phyloP scores from a whole-genome alignment of 768 basidiomycete species.

The Suillus subalutaceus region DNA sequence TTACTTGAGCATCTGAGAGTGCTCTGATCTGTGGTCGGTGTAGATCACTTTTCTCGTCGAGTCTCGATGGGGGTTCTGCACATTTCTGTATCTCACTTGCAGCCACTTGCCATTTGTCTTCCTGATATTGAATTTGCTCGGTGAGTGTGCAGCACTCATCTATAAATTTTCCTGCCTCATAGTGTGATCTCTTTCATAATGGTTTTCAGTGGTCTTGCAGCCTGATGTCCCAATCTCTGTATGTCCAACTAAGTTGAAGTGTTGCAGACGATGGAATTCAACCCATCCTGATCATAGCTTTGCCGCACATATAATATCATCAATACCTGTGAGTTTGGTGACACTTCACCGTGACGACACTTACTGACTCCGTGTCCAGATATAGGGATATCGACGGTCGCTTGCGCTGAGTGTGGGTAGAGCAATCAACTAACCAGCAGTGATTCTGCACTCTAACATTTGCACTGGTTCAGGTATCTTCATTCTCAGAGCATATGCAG shows the following conservation, averaged over 20 bases:
- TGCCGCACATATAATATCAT: neutral
- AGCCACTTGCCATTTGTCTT: neutral
- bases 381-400: neutral
- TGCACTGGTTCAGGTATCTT: neutral
- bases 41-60: slow-evolving; percentile 44
- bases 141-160: slow-evolving; percentile 10
- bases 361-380: neutral
- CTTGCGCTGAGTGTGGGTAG: neutral
- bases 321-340: neutral
- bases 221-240: neutral
- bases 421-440: neutral
- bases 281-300: neutral
- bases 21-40: neutral
- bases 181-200: neutral
- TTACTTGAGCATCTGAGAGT: too few species aligned
- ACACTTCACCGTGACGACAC: neutral
- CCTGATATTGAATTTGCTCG: neutral
- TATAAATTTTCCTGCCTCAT: slow-evolving; percentile 1
- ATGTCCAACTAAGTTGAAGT: neutral
- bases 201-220: neutral
- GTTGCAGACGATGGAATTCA: neutral
- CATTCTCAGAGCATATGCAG: neutral
- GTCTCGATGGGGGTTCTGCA: slow-evolving; percentile 5
- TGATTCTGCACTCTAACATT: neutral
- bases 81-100: neutral